These are phyloP conservation scores for Zasmidium angulare DNA, from an alignment of 2,329 filamentous ascomycete genomes.

Conservation along the genomic window DNA sequence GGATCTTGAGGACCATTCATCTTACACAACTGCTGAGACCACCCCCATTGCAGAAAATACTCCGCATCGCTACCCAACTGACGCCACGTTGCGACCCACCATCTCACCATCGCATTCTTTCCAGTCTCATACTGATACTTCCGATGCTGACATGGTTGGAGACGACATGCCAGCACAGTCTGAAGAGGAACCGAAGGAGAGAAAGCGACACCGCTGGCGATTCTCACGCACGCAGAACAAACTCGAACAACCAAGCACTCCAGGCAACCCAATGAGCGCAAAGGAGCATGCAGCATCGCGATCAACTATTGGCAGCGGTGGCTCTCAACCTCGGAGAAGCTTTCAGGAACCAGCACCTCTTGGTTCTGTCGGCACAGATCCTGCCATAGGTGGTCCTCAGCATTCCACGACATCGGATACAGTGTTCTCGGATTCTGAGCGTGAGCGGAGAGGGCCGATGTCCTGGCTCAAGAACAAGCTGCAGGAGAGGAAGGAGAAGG, in stretches of 20 bases:
- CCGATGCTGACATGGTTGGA: conserved; percentile 73
- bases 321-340: conserved; percentile 28
- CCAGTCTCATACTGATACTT: conserved; percentile 77
- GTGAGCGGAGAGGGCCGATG: conserved; percentile 61
- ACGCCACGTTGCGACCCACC: conserved; percentile 60
- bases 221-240: conserved; percentile 52
- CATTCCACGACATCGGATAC: conserved; percentile 27
- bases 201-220: conserved; percentile 72
- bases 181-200: conserved; percentile 49
- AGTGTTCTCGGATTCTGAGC: conserved; percentile 37
- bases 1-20: conserved; percentile 37
- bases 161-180: conserved; percentile 46
- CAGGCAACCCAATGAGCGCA: conserved; percentile 31
- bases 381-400: conserved; percentile 20
- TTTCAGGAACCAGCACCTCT: conserved; percentile 31
- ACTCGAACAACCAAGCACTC: conserved; percentile 26
- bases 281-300: conserved; percentile 32
- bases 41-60: conserved; percentile 62
- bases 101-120: conserved; percentile 75
- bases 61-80: conserved; percentile 72
- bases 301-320: conserved; percentile 32
- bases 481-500: conserved; percentile 56
- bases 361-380: conserved; percentile 21
- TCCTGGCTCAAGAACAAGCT: conserved; percentile 67
- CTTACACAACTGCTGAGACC: conserved; percentile 39